Base-by-base conservation (phyloP, 2,329 filamentous ascomycete genomes). In the Pestalotiopsis sp. region DNA sequence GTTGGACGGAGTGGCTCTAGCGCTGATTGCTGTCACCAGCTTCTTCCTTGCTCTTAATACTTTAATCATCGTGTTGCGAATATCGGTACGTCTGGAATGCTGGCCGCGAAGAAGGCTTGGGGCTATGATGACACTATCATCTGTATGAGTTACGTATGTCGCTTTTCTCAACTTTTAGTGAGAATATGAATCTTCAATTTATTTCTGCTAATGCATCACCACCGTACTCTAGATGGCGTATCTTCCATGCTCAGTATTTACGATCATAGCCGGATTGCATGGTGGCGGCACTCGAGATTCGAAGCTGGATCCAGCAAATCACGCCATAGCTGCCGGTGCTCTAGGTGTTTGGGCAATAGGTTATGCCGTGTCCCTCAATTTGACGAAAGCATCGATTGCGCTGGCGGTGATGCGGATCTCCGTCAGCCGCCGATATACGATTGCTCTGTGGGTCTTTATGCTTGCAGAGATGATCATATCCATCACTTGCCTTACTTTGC, bases 341-440 rank as follows among this genome's bases (percentile, higher is more conserved):
- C n/a, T 65, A 36, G 52, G 67, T 3, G 56, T 52, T 25, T 66
- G 67, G 67, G 52, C 61, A 23, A 62, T 69, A 36, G 11, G 23
- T 13, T 66, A 69, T 23, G 31, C 38, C 14, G 61, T 36, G 49
- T 68, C 52, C 31, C 36, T 65, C 13, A 68, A 59, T 23, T n/a
- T 68, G 9, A 52, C 38, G 4, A 68, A 68, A 31, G 61, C 67
- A 11, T 63, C 61, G 9, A 69, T 69, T 11, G 67, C 67, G 4
- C 17, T 52, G 17, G 58, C 62, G 1, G 56, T 66, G 56, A 52
- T 69, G 20, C 63, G 67, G 4, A 52, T 69, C 12, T 52, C 67
- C 14, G 17, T 61, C 38, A 36, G 52, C 27, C 62, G 62, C 5
- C 67, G 67, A 13, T 66, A 66, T 41, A 36, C 52, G 7, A 58